These are phyloP conservation scores for Alternaria panax DNA, from an alignment of 2,329 filamentous ascomycete species.

Conservation along the genomic window DNA sequence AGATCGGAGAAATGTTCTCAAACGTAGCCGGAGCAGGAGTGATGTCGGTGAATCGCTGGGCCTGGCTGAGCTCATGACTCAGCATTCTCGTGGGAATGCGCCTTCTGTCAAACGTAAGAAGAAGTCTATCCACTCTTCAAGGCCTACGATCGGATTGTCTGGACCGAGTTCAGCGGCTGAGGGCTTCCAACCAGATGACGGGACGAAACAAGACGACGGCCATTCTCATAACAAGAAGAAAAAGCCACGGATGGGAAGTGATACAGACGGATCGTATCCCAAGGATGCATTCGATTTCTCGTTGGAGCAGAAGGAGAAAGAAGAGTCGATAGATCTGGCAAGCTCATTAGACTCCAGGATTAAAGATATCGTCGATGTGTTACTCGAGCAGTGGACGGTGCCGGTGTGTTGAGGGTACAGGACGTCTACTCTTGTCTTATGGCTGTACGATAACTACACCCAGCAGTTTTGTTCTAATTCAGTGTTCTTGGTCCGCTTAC, in stretches of 20 bases:
- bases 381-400: conserved; percentile 28
- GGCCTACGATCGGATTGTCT: not conserved
- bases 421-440: not conserved
- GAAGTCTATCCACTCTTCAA: not conserved
- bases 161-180: not conserved
- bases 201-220: not conserved
- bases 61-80: too few relatives aligned
- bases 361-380: conserved; percentile 27
- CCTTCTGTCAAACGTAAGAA: too few relatives aligned
- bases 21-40: too few relatives aligned
- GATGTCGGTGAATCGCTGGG: too few relatives aligned
- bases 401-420: conserved; percentile 1
- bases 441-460: not conserved
- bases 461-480: too few relatives aligned
- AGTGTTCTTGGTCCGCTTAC: too few relatives aligned
- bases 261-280: too few relatives aligned
- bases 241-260: not conserved
- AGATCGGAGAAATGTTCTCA: too few relatives aligned
- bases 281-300: not conserved
- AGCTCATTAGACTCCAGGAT: not conserved
- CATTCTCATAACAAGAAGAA: too few relatives aligned
- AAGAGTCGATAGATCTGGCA: not conserved
- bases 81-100: too few relatives aligned
- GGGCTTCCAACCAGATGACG: not conserved
- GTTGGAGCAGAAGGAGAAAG: not conserved